Evolutionary conservation across 2,329 filamentous ascomycete genomes (phyloP).

Genomic region (Cryphonectria parasitica): DNA sequence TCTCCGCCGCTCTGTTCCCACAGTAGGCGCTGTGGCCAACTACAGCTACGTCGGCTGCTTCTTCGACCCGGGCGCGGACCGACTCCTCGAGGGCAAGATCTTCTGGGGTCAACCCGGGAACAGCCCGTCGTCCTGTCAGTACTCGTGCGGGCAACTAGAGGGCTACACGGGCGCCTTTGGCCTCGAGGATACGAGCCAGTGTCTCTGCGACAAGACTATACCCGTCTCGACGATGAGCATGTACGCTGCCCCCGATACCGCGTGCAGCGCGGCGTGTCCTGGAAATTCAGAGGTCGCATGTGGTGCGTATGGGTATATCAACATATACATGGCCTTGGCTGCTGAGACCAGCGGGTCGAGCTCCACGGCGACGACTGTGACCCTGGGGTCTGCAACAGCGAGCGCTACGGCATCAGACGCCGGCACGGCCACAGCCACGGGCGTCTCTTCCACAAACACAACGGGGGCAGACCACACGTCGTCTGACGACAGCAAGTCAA

Average conservation of each 20-base stretch:
- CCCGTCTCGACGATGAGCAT: background rate
- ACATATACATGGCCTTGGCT: background rate
- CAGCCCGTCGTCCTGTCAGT: background rate
- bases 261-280: background rate
- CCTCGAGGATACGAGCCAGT: background rate
- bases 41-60: slow-evolving; percentile 3
- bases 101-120: background rate
- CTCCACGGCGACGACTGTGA: background rate
- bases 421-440: background rate
- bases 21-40: background rate
- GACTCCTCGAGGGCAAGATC: background rate
- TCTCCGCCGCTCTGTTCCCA: background rate
- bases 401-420: background rate
- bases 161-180: background rate
- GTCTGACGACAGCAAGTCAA: too few relatives aligned
- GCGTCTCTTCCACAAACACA: background rate
- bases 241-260: background rate
- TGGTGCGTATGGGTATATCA: slow-evolving; percentile 4
- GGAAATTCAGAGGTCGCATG: background rate
- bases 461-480: background rate
- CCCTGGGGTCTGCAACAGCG: background rate
- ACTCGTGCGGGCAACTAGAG: background rate
- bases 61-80: background rate
- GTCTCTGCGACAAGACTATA: background rate
- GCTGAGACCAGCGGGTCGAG: background rate